Percentiles rank a stretch among this genome's conserved stretches.
Evolutionary conservation across 495 filamentous ascomycete genomes (phyloP).

Genomic region (Parathielavia hyrcaniae): DNA sequence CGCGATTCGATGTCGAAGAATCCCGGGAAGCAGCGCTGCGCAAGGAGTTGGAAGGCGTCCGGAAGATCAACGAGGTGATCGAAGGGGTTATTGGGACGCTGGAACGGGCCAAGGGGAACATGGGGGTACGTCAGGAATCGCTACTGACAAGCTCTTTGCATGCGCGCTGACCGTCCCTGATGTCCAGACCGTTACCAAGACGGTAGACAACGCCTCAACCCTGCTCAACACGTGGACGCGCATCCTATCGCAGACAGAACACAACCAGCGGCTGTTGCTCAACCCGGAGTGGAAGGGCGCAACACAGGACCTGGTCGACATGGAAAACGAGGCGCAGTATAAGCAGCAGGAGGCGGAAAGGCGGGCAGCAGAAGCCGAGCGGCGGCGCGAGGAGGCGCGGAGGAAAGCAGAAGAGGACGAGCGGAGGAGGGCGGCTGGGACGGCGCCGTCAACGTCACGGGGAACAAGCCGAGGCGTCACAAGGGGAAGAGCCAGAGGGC

Average conservation of each 20-base stretch:
- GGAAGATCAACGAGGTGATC: slow-evolving; percentile 79
- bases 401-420: slow-evolving; percentile 69
- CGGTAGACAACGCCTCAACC: slow-evolving; percentile 80
- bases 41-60: slow-evolving; percentile 73
- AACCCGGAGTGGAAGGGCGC: slow-evolving; percentile 87
- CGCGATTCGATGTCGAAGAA: slow-evolving; percentile 60
- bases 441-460: slow-evolving; percentile 27
- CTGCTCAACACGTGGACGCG: slow-evolving; percentile 95
- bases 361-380: slow-evolving; percentile 65
- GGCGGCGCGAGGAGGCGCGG: slow-evolving; percentile 63
- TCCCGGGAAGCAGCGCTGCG: slow-evolving; percentile 65
- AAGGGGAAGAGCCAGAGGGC: slow-evolving; percentile 19
- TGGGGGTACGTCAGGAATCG: slow-evolving; percentile 57
- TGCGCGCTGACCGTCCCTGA: background rate
- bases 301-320: slow-evolving; percentile 71
- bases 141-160: background rate
- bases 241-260: slow-evolving; percentile 92
- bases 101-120: slow-evolving; percentile 77
- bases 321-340: slow-evolving; percentile 66
- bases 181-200: slow-evolving; percentile 70
- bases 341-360: slow-evolving; percentile 70
- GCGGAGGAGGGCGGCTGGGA: slow-evolving; percentile 45
- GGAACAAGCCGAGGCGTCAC: slow-evolving; percentile 24
- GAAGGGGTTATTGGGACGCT: slow-evolving; percentile 75
- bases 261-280: slow-evolving; percentile 87